Conservation (phyloP, 371 early-diverging fungal species). For the Catenaria anguillulae region DNA sequence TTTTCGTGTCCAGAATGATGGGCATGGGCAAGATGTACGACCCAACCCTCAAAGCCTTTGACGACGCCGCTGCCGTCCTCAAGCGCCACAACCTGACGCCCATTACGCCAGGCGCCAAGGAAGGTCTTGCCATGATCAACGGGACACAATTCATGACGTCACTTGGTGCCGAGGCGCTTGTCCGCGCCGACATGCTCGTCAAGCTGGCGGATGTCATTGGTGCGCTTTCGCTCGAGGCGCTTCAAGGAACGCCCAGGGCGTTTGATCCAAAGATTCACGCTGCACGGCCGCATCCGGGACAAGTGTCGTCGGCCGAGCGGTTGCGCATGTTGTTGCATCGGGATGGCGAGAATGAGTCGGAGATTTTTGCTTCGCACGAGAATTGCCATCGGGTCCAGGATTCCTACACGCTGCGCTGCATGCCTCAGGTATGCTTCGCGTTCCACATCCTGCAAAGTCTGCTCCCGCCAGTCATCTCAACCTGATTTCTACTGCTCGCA, state of each 20-base stretch:
- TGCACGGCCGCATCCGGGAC: conserved; percentile 9
- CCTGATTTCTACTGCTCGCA: no score
- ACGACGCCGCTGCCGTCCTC: conserved; percentile 8
- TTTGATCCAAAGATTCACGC: conserved; percentile 10
- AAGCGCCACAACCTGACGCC: conserved; percentile 8
- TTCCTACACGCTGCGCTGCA: conserved; percentile 11
- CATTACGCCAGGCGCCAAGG: conserved; percentile 9
- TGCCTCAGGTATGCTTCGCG: no score
- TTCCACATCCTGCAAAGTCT: no score
- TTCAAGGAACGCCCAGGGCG: conserved; percentile 9
- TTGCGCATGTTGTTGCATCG: conserved; percentile 5
- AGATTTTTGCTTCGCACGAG: conserved; percentile 3
- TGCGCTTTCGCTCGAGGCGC: conserved; percentile 10
- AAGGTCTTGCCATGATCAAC: conserved; percentile 11
- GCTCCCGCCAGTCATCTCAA: no score
- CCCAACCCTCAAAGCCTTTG: neutral
- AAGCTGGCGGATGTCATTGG: conserved; percentile 11
- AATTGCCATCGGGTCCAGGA: conserved; percentile 10
- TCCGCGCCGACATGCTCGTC: neutral
- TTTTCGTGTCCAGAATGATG: conserved; percentile 3
- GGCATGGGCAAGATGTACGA: conserved; percentile 12
- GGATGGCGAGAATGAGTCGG: neutral
- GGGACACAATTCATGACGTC: conserved; percentile 11
- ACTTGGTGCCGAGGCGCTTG: conserved; percentile 9
- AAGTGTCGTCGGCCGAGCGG: conserved; percentile 6